Evolutionary conservation across 441 rosid genomes (phyloP).

Genomic region (Monsonia emarginata): DNA sequence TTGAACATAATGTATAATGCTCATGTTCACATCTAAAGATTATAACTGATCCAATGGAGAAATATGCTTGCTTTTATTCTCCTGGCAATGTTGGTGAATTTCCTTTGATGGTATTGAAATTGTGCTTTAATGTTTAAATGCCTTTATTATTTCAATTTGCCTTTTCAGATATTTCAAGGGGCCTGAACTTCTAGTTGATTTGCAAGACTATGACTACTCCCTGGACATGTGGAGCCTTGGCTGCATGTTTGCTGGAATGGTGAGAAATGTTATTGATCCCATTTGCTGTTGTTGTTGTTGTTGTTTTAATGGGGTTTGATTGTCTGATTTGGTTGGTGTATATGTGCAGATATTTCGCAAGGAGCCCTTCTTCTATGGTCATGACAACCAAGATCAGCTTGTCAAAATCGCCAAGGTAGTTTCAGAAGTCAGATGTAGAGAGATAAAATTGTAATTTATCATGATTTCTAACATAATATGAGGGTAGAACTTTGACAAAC

Average conservation of each 20-base stretch:
- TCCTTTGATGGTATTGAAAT: neutral
- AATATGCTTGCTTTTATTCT: neutral
- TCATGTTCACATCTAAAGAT: neutral
- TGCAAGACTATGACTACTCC: conserved; percentile 92
- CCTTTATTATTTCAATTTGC: neutral
- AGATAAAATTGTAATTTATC: neutral
- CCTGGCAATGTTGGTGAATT: neutral
- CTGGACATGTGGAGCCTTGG: conserved; percentile 99
- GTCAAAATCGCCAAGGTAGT: conserved; percentile 88
- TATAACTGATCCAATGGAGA: neutral
- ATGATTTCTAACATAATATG: neutral
- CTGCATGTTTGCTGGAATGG: conserved; percentile 99
- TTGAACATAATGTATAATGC: no score
- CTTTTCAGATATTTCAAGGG: conserved; percentile 76
- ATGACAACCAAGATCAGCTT: conserved; percentile 92
- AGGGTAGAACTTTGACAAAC: neutral
- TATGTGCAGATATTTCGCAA: conserved; percentile 69
- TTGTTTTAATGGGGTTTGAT: neutral
- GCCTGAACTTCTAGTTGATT: conserved; percentile 84
- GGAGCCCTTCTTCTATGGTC: conserved; percentile 94
- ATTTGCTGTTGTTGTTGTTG: neutral
- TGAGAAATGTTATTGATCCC: conserved; percentile 24
- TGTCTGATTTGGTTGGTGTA: neutral
- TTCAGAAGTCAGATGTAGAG: neutral
- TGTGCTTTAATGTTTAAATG: neutral